These are phyloP conservation scores for Ilyonectria destructans DNA, from an alignment of 2,329 filamentous ascomycete genomes.

Conservation along the genomic window DNA sequence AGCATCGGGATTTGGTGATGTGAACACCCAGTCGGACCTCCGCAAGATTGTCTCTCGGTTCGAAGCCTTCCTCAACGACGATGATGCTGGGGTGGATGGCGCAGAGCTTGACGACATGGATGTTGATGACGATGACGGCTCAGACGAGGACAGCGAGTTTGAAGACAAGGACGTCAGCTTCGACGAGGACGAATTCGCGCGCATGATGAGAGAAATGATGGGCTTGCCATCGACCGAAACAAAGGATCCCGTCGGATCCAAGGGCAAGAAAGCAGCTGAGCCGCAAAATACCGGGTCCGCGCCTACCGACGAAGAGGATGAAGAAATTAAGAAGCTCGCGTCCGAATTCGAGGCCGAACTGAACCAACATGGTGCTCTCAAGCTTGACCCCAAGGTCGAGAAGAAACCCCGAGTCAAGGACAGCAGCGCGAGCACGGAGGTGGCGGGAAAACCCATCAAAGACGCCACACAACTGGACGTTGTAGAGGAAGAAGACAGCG, in stretches of 20 bases:
- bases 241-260: slow-evolving; percentile 7
- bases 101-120: slow-evolving; percentile 83
- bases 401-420: slow-evolving; percentile 52
- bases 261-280: slow-evolving; percentile 14
- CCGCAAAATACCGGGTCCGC: slow-evolving; percentile 44
- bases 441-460: slow-evolving; percentile 36
- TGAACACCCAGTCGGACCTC: slow-evolving; percentile 80
- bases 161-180: slow-evolving; percentile 86
- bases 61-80: slow-evolving; percentile 91
- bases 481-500: slow-evolving; percentile 64
- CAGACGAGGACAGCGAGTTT: slow-evolving; percentile 72
- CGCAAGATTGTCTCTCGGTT: slow-evolving; percentile 96
- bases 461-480: slow-evolving; percentile 45
- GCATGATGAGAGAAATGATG: slow-evolving; percentile 95
- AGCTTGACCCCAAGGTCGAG: slow-evolving; percentile 61
- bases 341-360: slow-evolving; percentile 82
- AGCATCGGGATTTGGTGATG: slow-evolving; percentile 74
- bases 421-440: slow-evolving; percentile 40
- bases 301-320: slow-evolving; percentile 66
- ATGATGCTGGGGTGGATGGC: slow-evolving; percentile 85
- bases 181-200: slow-evolving; percentile 87
- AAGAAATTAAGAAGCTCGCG: slow-evolving; percentile 77
- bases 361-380: slow-evolving; percentile 77
- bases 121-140: slow-evolving; percentile 68
- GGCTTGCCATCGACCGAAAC: slow-evolving; percentile 65